Base-by-base conservation (phyloP, 1,284 basidiomycete genomes). In the Cutaneotrichosporon sp. region DNA sequence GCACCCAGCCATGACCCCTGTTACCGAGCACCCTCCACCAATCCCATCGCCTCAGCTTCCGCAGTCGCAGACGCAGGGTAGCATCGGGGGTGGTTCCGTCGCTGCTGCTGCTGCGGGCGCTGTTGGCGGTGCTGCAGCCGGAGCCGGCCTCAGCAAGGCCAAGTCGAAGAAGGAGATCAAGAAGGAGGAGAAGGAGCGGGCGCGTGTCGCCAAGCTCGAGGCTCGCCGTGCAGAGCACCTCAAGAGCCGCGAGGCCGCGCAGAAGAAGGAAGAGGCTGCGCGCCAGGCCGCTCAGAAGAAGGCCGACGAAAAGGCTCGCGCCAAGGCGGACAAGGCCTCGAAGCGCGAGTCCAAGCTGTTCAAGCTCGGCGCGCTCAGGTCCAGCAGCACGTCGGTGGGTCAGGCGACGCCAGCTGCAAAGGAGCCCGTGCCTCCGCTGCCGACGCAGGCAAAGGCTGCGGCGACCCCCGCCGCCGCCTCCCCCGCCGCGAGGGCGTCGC, bases 91-190 rank as follows among this genome's bases (percentile, higher is more conserved):
- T 17, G 30, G 21, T 34, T 8, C 36, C n/a, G 39, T 26, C 23
- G 38, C 33, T 15, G 45, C 41, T 14, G 38, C 30, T 3, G 17
- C 38, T 17, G 17, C 46, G 26, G 36, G 36, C 12, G 51, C 18
- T 14, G 36, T 43, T 13, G 38, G 9, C 21, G 22, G 40, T 21
- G 54, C 48, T 12, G 35, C 22, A 4, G 47, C 54, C 12, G 23
- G 41, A 3, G 39, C 42, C 12, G 23, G 51, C 12, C 52, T 53
- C 10, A 53, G 56, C 4, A 69, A 68, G 52, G n/a, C 50, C n/a
- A 71, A 88, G 68, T 84, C 88, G 70, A 89, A 88, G 75, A 83
- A 84, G 62, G 84, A 88, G 62, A 76, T 90, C 23, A 80, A 83
- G 38, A 80, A 81, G 50, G 87, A 89, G 63, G 85, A 66, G 22